Evolutionary conservation across 768 basidiomycete species (phyloP), one percentile per base, ranked within the genome.

Genomic region (Leccinum longicurvipes): DNA sequence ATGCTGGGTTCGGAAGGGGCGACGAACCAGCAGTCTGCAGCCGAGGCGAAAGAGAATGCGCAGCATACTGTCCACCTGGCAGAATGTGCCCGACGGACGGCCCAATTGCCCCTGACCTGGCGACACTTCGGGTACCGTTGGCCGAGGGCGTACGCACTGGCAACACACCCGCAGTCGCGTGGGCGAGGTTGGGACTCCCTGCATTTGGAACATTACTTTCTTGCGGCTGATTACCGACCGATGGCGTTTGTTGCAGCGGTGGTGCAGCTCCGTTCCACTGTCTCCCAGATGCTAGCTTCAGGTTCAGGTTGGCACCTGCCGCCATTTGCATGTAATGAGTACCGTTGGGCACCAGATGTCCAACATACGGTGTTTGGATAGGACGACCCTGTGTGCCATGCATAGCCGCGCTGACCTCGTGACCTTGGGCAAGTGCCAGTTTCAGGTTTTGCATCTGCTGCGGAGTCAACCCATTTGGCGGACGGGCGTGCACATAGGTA

Each of bases 371-470:
- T 3, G 61, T 19, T 53, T 67, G 72, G 12, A 78, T 75, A 64
- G 78, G 74, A 56, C 72, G 70, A 54, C 67, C 69, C 49, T 70
- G 63, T 51, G 68, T 50, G 41, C 68, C 61, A 49, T 76, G 77
- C 51, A 74, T 63, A 41, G 68, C 61, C 46, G 51, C 48, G 51
- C 73, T 72, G 34, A 76, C 61, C 44, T 79, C 80, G 56, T 73
- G 75, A 17, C 67, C 70, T 51, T 70, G 72, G 32, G 78, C 79
- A 55, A 85, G 80, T 4, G 79, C 82, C 9, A 79, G 71, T 69
- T 86, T 85, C 41, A 86, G 62, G 53, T 74, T 78, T 66, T 85
- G 83, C 67, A 86, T 73, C 62, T 86, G 84, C 57, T 87, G 86
- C 19, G 73, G 56, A 31, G 75, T 81, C 46, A 87, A 66, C 2